Evolutionary conservation across 2,329 filamentous ascomycete species (phyloP), one percentile per base, ranked within the genome.

Genomic region (Coniella lustricola): DNA sequence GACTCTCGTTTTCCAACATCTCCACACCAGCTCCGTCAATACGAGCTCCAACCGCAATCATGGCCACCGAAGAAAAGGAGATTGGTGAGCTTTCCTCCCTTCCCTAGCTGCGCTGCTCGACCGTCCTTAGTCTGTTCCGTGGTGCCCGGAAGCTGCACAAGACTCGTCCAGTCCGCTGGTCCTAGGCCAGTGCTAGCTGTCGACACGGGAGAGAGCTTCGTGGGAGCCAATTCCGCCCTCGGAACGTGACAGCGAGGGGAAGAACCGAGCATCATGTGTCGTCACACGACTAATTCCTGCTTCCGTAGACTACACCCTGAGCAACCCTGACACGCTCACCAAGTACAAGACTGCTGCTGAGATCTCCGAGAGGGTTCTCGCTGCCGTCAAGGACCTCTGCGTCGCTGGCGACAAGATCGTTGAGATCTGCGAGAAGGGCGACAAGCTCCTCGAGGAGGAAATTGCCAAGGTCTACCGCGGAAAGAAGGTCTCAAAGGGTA

Each of bases 311-410:
- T 90, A 94, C 75, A 80, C 87, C 59, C 82, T 96, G 69, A 87
- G 83, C 70, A 93, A 94, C 76, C 88, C 87, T 54, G 87, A 94
- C 68, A 96, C 90, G 62, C 80, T 98, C 62, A 97, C 93, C 73
- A 98, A 97, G 79, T 97, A 97, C 81, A 97, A 95, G 84, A 90
- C 87, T 57, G 93, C 93, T 50, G 91, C 87, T 55, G 79, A 87
- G 67, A 97, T 98, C 71, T 93, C 91, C 44, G 88, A 96, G 69
- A 95, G 91, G 75, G 91, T 95, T 59, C 82, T 98, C 59, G 88
- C 90, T 61, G 85, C 85, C 60, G 91, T 98, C 57, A 74, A 78
- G 52, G 75, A 79, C 67, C 74, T 84, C 55, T 81, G 88, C 66
- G 77, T 87, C 53, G 85, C 91, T 55, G 91, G 89, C 60, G 87